Evolutionary conservation across 176 grass and related monocot species (phyloP).

Genomic region (Bonia amplexicaulis): DNA sequence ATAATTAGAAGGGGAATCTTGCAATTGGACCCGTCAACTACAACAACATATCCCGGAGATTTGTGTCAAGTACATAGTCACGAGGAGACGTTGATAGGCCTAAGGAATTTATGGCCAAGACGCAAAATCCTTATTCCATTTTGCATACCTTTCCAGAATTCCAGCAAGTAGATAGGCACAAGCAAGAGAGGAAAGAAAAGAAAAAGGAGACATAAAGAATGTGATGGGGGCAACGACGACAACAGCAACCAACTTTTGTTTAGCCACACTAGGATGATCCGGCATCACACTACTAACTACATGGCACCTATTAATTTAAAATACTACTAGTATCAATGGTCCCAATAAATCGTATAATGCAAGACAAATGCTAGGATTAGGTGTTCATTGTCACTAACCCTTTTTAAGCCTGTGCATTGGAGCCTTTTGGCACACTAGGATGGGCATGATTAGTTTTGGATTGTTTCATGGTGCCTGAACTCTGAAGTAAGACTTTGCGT

Average conservation of each 20-base stretch:
- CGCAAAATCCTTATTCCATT: slow-evolving; percentile 4
- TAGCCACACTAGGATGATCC: not conserved
- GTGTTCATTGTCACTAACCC: not conserved
- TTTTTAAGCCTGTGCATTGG: not conserved
- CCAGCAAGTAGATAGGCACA: not conserved
- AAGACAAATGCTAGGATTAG: not conserved
- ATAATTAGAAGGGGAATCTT: slow-evolving; percentile 13
- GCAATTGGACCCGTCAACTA: slow-evolving; percentile 6
- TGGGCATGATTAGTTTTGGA: not conserved
- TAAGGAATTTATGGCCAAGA: not conserved
- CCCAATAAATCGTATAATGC: not conserved
- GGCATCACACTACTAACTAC: not conserved
- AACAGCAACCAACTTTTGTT: not conserved
- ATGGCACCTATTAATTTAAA: not conserved
- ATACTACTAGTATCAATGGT: not conserved
- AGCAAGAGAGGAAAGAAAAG: not conserved
- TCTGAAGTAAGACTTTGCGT: not conserved
- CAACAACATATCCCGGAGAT: not conserved
- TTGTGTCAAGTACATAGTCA: slow-evolving; percentile 24
- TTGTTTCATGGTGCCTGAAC: not conserved
- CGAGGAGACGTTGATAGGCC: slow-evolving; percentile 23
- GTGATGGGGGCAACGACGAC: not conserved
- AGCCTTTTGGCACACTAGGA: not conserved
- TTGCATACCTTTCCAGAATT: slow-evolving; percentile 28
- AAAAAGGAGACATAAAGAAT: not conserved